Evolutionary conservation across 257 asterid species (phyloP), one percentile per base, ranked within the genome.

Genomic region (Gentiana straminea): DNA sequence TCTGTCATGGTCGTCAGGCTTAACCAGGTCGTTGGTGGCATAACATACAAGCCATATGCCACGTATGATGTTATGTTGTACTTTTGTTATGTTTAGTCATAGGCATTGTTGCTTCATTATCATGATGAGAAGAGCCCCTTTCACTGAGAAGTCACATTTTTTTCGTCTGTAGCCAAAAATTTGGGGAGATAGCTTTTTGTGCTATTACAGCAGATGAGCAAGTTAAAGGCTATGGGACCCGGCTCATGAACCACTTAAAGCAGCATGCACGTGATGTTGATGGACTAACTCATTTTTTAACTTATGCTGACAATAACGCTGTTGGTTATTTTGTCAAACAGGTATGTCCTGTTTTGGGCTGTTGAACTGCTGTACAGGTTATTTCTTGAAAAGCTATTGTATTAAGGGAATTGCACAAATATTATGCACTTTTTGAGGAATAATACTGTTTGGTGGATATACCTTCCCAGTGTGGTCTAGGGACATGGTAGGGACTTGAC

Each of bases 291-390:
- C 99, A 92, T 71, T 92, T 92, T 69, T 91, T 92, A 72, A 92
- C 99, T 3, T 92, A 88, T 77, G 97, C 99, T 63, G 99, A 92
- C 79, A 92, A 92, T 72, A 88, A 92, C 68, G 99, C 99, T 46
- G 99, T 92, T 65, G 99, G 99, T 66, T 92, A 92, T 82, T 92
- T 92, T 77, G 91, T 71, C 79, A 92, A 92, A 75, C 99, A 92
- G 96, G 98, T 84, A 65, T 60, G 73, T 12, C 35, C 39, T 41
- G 13, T 55, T 59, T 51, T 51, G 33, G 58, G 57, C 44, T 66
- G 39, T 24, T 67, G 46, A 55, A 46, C 44, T 60, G 32, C 46
- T 33, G 24, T 24, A 34, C 60, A 8, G n/a, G 11, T 4, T 57
- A 32, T 57, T 36, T 57, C 3, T 41, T 46, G 53, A 33, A 11